Evolutionary conservation across 148 eudicot species (phyloP), one percentile per base, ranked within the genome.

Genomic region (Rhododendron williamsianum): DNA sequence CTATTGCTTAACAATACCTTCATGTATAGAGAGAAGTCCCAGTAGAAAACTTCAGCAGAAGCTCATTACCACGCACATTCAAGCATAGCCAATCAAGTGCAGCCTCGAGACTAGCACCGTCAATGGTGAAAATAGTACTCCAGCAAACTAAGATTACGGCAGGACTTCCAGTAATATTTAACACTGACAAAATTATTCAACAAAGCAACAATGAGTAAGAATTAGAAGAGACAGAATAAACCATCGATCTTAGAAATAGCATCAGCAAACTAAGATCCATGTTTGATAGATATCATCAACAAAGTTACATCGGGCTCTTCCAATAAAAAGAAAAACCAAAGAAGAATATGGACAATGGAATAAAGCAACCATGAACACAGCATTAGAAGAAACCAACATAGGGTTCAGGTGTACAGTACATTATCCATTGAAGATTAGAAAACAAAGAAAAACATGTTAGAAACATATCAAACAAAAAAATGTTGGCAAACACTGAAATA

Each of bases 71-170:
- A 21, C 93, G 91, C 81, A 96, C 90, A 89, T 93, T 96, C 83
- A 96, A 91, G 91, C 99, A 96, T 84, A 96, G 76, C 99, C 99
- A 96, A 86, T 96, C 98, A 86, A 96, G 92, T 51, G 99, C 97
- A 90, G 88, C 88, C 87, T 96, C 98, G 85, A 95, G 93, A 48
- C 96, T 92, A 80, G 97, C 93, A 85, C 89, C 87, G 80, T 93
- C 18, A 35, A 38, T 60, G 10, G 4, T 19, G 54, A 41, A n/a
- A 33, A 54, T 63, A 78, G 45, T 10, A 36, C 16, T 63, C 71
- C 51, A 73, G 27, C 67, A 43, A n/a, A 21, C 16, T 27, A 35
- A 45, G n/a, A 82, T 51, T 49, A 25, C 49, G 56, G 18, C 56
- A 46, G 35, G 13, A 25, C 15, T 41, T 81, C 38, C 46, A 48